Percentiles rank a stretch among this genome's conserved stretches.
Conservation (phyloP, 2,329 filamentous ascomycete genomes). For the Trichoderma guizhouense region DNA sequence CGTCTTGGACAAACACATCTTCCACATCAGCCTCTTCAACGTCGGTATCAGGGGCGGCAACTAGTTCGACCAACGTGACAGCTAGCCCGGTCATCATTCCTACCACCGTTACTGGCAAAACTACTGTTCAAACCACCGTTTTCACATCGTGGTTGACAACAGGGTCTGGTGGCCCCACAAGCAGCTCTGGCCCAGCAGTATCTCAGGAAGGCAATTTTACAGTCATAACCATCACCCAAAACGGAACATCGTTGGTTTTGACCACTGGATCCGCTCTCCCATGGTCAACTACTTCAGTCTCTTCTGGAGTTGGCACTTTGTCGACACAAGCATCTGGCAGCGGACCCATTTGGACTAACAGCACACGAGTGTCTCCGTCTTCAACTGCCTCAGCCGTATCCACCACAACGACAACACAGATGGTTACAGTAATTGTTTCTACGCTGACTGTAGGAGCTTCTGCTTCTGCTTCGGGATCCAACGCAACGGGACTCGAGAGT, state of each 20-base stretch:
- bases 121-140: slow-evolving; percentile 4
- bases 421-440: slow-evolving; percentile 13
- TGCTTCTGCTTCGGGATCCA: not conserved
- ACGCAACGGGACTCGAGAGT: not conserved
- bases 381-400: not conserved
- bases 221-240: slow-evolving; percentile 8
- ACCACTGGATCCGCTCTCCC: slow-evolving; percentile 16
- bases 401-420: slow-evolving; percentile 8
- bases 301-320: slow-evolving; percentile 18
- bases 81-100: not conserved
- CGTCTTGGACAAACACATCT: slow-evolving; percentile 7
- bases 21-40: not conserved
- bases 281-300: slow-evolving; percentile 19
- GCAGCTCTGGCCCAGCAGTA: not conserved
- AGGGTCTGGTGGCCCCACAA: not conserved
- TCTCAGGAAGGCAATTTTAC: slow-evolving; percentile 22
- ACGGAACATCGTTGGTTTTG: slow-evolving; percentile 15
- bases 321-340: not conserved
- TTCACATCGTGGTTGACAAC: slow-evolving; percentile 18
- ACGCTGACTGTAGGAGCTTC: slow-evolving; percentile 7
- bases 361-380: slow-evolving; percentile 1
- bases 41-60: not conserved
- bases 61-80: not conserved
- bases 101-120: not conserved
- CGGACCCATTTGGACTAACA: slow-evolving; percentile 17